phyloP scores from a whole-genome alignment of 441 rosid species.

The Adansonia grandidieri region DNA sequence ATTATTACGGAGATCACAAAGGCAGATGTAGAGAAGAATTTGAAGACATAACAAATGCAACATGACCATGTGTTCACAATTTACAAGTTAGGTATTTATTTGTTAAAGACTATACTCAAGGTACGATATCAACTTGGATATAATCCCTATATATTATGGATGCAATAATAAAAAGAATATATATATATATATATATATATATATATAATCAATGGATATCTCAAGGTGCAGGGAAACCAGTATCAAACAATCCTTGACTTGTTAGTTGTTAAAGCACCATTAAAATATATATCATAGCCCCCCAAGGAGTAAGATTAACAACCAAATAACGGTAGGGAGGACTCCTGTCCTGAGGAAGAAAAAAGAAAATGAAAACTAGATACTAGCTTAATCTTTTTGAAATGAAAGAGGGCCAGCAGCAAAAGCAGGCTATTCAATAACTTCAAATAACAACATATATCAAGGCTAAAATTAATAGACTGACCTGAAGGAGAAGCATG shows the following conservation, averaged over 20 bases:
- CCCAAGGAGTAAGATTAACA: neutral
- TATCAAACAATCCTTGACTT: neutral
- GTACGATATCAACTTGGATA: neutral
- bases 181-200: too few relatives aligned
- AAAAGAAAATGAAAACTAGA: neutral
- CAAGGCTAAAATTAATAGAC: conserved; percentile 13
- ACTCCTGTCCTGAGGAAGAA: neutral
- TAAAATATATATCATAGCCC: neutral
- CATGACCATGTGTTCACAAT: neutral
- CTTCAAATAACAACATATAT: conserved; percentile 1
- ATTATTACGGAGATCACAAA: neutral
- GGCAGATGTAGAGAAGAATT: neutral
- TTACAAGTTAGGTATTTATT: neutral
- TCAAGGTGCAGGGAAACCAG: neutral
- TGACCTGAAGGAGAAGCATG: conserved; percentile 95
- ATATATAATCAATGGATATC: neutral
- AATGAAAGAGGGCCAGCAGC: neutral
- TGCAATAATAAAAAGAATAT: neutral
- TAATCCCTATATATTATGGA: neutral
- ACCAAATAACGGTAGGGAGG: neutral
- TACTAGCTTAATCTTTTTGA: neutral
- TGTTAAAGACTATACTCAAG: neutral
- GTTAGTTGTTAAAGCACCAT: neutral
- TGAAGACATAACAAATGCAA: neutral
- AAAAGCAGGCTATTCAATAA: neutral